Evolutionary conservation across 306 rosid species (phyloP), one percentile per base, ranked within the genome.

Genomic region (Astragalus membranaceus): DNA sequence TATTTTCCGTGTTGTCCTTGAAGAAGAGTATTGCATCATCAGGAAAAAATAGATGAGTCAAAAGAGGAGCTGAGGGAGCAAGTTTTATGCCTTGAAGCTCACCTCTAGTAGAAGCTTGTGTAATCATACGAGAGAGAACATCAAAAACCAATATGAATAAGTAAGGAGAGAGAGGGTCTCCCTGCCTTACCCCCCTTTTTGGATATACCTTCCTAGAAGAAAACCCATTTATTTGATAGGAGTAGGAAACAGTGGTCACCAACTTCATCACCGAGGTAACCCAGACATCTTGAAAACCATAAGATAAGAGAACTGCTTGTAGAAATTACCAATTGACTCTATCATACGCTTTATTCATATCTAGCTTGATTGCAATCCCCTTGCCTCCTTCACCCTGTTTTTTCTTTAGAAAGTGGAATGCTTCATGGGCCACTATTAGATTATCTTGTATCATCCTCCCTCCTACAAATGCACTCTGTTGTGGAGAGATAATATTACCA

Each of bases 31-130:
- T 3, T 3, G 50, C 6, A n/a, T 44, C 50, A 44, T 44, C 16
- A 0, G 50, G 15, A 44, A 44, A 44, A 3, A 44, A 44, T 0
- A 44, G 4, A 11, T 11, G 50, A 3, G 50, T 44, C 0, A 44
- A 12, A 2, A 0, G 6, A 0, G 15, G 15, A 0, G 50, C 6
- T 0, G 1, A 0, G 1, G 1, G 1, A 10, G 12, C 6, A 0
- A n/a, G 4, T 1, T 2, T 11, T 3, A n/a, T 2, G 0, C 15
- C 50, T 3, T 1, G 6, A 2, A n/a, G 1, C 3, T 43, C 47
- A 3, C 6, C 7, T 0, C 11, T 44, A 0, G 0, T 0, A n/a
- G 6, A 0, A 11, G 15, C 15, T 3, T 1, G 0, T 0, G 12
- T 11, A 4, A 44, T n/a, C 14, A 44, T 4, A 1, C 4, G 6